Conservation (phyloP, 805 yeast genomes). For the Metschnikowia proteae region DNA sequence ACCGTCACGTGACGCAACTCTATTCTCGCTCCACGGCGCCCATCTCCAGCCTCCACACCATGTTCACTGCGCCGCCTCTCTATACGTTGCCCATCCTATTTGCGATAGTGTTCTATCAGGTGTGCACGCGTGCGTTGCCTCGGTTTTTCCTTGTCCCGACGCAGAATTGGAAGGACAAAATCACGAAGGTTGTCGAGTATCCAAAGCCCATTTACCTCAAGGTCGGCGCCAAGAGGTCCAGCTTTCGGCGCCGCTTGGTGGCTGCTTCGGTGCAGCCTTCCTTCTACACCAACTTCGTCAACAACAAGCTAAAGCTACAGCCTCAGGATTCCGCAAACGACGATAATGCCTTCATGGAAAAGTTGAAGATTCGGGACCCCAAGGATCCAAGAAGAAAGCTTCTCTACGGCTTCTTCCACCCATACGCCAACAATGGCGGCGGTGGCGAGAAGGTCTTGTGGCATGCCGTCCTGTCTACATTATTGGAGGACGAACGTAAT, state of each 20-base stretch:
- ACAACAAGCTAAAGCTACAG: constrained; percentile 33
- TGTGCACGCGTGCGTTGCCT: constrained; percentile 27
- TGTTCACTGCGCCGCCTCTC: constrained; percentile 5
- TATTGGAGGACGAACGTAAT: constrained; percentile 45
- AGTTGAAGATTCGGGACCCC: constrained; percentile 30
- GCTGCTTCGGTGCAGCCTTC: constrained; percentile 35
- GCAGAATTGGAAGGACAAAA: constrained; percentile 36
- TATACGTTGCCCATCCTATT: constrained; percentile 11
- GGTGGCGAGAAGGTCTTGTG: constrained; percentile 97
- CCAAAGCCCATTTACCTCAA: constrained; percentile 35
- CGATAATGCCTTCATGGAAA: constrained; percentile 21
- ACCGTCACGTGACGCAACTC: not conserved
- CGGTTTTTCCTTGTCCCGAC: constrained; percentile 36
- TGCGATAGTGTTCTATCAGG: constrained; percentile 16
- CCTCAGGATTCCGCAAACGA: constrained; percentile 27
- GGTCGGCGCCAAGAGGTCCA: constrained; percentile 36
- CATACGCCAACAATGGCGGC: constrained; percentile 93
- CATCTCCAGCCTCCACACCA: not conserved
- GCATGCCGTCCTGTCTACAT: constrained; percentile 81
- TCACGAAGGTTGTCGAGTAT: constrained; percentile 28
- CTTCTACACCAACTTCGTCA: constrained; percentile 35
- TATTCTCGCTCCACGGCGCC: not conserved
- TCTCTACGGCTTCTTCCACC: constrained; percentile 88
- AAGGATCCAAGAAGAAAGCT: constrained; percentile 38
- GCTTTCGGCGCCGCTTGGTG: constrained; percentile 36